A percentile compares a stretch with the other conserved stretches of the same genome.
Conservation (phyloP, 805 yeast species). For the Kluyveromyces dobzhanskii region DNA sequence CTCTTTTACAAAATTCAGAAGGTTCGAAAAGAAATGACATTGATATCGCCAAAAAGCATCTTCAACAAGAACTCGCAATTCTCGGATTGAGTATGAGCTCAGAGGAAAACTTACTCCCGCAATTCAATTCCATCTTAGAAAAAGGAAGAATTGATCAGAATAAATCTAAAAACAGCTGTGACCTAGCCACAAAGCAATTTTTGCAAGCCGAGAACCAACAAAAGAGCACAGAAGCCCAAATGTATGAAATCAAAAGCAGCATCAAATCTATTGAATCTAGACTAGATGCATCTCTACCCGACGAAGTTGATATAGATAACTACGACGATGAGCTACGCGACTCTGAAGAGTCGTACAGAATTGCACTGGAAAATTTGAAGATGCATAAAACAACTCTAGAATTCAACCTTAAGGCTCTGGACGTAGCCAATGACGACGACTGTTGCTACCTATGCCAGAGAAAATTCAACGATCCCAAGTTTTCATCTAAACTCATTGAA, state of each 20-base stretch:
- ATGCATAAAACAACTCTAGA: conserved; percentile 60
- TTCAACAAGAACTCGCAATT: background rate
- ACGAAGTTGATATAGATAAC: conserved; percentile 36
- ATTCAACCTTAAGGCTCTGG: conserved; percentile 63
- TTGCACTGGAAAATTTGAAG: conserved; percentile 56
- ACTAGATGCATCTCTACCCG: conserved; percentile 29
- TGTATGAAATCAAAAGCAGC: background rate
- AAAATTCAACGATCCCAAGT: conserved; percentile 39
- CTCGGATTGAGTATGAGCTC: background rate
- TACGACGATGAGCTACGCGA: conserved; percentile 45
- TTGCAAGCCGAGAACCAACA: background rate
- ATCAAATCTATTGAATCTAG: background rate
- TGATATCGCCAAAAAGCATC: background rate
- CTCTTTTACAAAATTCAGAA: conserved; percentile 25
- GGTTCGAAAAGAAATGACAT: conserved; percentile 12
- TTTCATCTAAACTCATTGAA: conserved; percentile 19
- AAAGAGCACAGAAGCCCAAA: background rate
- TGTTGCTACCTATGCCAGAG: conserved; percentile 70
- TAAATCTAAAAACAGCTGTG: background rate
- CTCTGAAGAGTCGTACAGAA: conserved; percentile 53
- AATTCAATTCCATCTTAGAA: background rate
- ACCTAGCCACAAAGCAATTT: background rate
- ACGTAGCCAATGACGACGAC: conserved; percentile 46
- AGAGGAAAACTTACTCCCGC: background rate
- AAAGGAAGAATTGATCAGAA: background rate